These are phyloP conservation scores for Raphidocelis subcapitata DNA, from an alignment of 139 green algal genomes.

Conservation along the genomic window DNA sequence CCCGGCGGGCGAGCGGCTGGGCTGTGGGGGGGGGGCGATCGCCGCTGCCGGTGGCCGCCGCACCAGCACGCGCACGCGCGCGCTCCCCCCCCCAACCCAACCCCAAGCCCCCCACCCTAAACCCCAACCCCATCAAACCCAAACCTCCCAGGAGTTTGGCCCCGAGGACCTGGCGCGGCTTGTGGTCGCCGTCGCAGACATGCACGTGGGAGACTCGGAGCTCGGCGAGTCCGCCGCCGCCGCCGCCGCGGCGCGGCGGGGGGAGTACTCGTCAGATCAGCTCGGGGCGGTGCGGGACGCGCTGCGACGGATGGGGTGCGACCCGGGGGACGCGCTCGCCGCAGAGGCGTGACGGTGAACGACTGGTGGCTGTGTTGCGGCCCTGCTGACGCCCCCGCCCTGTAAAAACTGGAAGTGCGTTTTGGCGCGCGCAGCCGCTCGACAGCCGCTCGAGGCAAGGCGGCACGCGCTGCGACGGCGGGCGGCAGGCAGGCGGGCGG, in stretches of 20 bases:
- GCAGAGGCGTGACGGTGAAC: neutral
- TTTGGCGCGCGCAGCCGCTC: neutral
- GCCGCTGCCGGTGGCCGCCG: too few relatives aligned
- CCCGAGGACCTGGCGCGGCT: conserved; percentile 3
- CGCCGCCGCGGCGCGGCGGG: neutral
- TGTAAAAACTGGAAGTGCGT: too few relatives aligned
- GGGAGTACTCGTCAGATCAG: neutral
- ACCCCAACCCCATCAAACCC: too few relatives aligned
- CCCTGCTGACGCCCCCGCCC: neutral
- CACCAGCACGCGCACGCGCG: too few relatives aligned
- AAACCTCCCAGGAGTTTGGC: conserved; percentile 14
- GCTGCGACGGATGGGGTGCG: conserved; percentile 4
- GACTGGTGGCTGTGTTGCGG: neutral
- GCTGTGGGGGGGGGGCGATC: too few relatives aligned
- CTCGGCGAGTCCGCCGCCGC: neutral
- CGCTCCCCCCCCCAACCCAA: too few relatives aligned
- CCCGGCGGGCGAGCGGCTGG: too few relatives aligned
- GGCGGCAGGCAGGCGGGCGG: too few relatives aligned
- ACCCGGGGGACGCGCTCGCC: too few relatives aligned
- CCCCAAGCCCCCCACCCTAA: too few relatives aligned
- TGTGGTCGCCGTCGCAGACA: conserved; percentile 9
- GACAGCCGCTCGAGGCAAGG: neutral
- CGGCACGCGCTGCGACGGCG: conserved; percentile 1
- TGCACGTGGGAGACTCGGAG: conserved; percentile 12
- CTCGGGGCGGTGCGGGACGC: neutral